Percentiles rank a stretch among this genome's conserved stretches.
phyloP scores from a whole-genome alignment of 768 basidiomycete species.

The Boletus speciosus region DNA sequence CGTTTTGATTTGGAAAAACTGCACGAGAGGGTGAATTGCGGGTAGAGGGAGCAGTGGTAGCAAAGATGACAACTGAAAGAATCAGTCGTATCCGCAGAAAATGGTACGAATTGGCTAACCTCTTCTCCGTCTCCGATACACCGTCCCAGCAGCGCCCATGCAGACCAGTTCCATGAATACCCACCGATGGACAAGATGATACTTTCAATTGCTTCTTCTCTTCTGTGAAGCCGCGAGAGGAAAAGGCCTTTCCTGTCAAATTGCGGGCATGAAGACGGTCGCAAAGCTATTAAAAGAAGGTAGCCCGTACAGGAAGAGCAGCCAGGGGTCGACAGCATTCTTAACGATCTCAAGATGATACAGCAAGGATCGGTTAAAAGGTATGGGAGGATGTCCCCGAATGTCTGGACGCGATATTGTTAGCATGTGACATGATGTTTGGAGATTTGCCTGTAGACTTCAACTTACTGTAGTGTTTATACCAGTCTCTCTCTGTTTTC shows the following conservation, averaged over 20 bases:
- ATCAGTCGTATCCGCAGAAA: slow-evolving; percentile 7
- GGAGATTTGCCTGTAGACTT: not conserved
- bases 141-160: slow-evolving; percentile 80
- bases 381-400: slow-evolving; percentile 63
- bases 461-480: slow-evolving; percentile 69
- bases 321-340: slow-evolving; percentile 69
- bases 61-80: slow-evolving; percentile 41
- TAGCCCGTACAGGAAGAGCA: slow-evolving; percentile 66
- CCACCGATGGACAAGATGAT: slow-evolving; percentile 69
- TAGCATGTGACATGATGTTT: not conserved
- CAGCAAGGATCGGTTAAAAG: slow-evolving; percentile 57
- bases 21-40: slow-evolving; percentile 50
- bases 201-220: slow-evolving; percentile 84
- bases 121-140: slow-evolving; percentile 84
- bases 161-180: slow-evolving; percentile 93
- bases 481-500: slow-evolving; percentile 79
- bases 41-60: slow-evolving; percentile 46
- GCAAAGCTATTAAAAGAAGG: not conserved
- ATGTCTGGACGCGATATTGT: slow-evolving; percentile 44
- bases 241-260: slow-evolving; percentile 73
- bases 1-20: slow-evolving; percentile 84
- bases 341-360: slow-evolving; percentile 59
- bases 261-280: not conserved
- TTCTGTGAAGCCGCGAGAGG: slow-evolving; percentile 70
- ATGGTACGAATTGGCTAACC: slow-evolving; percentile 40